Percentiles rank a stretch among this genome's conserved stretches.
These are phyloP conservation scores for Colletotrichum noveboracense DNA, from an alignment of 2,329 filamentous ascomycete species.

Conservation along the genomic window DNA sequence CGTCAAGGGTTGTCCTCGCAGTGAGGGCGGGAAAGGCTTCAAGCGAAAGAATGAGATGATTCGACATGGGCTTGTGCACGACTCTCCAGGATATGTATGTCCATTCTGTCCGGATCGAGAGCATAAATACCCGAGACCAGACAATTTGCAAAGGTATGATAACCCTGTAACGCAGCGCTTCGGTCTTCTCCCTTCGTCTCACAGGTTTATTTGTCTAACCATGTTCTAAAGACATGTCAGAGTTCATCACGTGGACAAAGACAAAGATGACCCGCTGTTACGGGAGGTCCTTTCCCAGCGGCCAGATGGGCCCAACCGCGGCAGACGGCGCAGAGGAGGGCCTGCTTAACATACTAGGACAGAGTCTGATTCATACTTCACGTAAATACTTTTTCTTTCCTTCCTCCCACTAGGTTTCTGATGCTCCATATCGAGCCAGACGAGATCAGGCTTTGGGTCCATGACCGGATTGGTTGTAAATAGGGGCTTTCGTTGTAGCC, in stretches of 20 bases:
- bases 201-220: neutral
- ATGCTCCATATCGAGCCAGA: neutral
- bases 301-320: conserved; percentile 82
- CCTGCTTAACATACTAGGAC: conserved; percentile 23
- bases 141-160: conserved; percentile 89
- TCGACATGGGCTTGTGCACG: conserved; percentile 84
- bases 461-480: neutral
- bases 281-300: conserved; percentile 86
- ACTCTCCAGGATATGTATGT: conserved; percentile 93
- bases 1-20: conserved; percentile 65
- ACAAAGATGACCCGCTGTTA: conserved; percentile 82
- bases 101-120: conserved; percentile 94
- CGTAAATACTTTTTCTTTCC: conserved; percentile 3
- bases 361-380: neutral
- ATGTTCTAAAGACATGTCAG: conserved; percentile 75
- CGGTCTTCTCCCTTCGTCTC: neutral
- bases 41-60: conserved; percentile 79
- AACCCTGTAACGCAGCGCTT: neutral
- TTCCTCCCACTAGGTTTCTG: neutral
- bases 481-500: neutral
- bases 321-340: conserved; percentile 72
- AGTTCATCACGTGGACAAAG: conserved; percentile 88
- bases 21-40: conserved; percentile 70
- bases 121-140: conserved; percentile 92
- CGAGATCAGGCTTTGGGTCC: neutral